Evolutionary conservation across 371 early-diverging fungal species (phyloP), one percentile per base, ranked within the genome.

Genomic region (Globomyces sp.): DNA sequence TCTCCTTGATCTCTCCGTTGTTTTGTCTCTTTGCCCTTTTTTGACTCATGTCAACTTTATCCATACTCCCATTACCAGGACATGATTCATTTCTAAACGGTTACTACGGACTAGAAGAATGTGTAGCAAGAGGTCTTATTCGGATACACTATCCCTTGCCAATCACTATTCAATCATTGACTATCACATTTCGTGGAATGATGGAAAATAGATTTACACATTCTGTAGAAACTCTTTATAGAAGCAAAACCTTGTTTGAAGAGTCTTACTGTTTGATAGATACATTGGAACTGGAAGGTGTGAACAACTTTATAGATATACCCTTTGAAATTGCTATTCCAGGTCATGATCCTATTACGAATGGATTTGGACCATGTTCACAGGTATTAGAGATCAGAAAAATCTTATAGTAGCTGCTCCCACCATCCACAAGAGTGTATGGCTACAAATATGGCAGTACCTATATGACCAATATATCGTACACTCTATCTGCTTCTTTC

Each of bases 71-170:
- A 9, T 67, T 77, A 2, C 77, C 77, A 39, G 74, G 64, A 45
- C 6, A 64, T 8, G 48, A 46, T 8, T 48, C 65, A 37, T 74
- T 74, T n/a, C 59, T 77, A 34, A 66, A 70, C n/a, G 80, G 80
- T 0, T 69, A 43, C 57, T 77, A 75, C 58, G 77, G 77, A 24
- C 53, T 80, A 50, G 80, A 80, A 60, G 63, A 58, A 43, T 71
- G 75, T 69, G 47, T 39, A 48, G 68, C 74, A 1, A 65, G 73
- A 52, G 77, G 71, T 1, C 4, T 74, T 24, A 63, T 73, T 10
- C 64, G 70, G 11, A 65, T 73, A 24, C 51, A 63, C 46, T n/a
- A 24, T 42, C 13, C 37, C 63, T 60, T 34, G 10, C 53, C 13
- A 6, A 24, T 58, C 59, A 24, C 24, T n/a, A 65, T 57, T 39